These are phyloP conservation scores for Austroboletus niveus DNA, from an alignment of 1,284 basidiomycete genomes.

Conservation along the genomic window DNA sequence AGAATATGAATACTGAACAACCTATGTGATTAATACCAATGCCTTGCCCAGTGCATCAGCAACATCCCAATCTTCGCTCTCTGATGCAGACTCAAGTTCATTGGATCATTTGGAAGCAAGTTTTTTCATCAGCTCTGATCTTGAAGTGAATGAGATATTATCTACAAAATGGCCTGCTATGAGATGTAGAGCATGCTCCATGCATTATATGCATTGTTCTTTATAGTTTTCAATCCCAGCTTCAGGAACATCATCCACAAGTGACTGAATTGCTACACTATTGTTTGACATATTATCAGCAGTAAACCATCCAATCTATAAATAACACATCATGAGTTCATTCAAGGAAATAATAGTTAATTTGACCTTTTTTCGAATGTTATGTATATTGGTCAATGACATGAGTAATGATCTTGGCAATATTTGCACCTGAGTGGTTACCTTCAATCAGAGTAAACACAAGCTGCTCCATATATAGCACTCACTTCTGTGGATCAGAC, in stretches of 20 bases:
- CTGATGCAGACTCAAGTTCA: background rate
- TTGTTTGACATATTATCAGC: background rate
- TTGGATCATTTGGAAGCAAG: background rate
- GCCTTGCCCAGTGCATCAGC: background rate
- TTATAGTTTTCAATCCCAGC: background rate
- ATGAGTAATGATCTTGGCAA: background rate
- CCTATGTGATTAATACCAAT: background rate
- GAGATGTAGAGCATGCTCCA: background rate
- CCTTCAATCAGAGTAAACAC: background rate
- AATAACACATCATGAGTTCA: background rate
- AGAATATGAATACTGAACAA: background rate
- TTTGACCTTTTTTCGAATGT: background rate
- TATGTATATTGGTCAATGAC: background rate
- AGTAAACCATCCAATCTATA: background rate
- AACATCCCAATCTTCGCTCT: background rate
- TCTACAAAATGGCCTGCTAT: background rate
- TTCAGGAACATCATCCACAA: background rate
- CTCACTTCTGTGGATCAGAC: no score
- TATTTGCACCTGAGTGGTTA: background rate
- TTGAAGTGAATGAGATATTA: background rate
- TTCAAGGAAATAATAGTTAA: background rate
- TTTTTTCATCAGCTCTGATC: background rate
- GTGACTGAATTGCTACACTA: background rate
- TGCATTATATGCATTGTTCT: background rate
- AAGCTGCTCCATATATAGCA: no score